Percentiles rank a stretch among this genome's conserved stretches.
Conservation (phyloP, 805 yeast genomes). For the Wickerhamiella spandovensis region DNA sequence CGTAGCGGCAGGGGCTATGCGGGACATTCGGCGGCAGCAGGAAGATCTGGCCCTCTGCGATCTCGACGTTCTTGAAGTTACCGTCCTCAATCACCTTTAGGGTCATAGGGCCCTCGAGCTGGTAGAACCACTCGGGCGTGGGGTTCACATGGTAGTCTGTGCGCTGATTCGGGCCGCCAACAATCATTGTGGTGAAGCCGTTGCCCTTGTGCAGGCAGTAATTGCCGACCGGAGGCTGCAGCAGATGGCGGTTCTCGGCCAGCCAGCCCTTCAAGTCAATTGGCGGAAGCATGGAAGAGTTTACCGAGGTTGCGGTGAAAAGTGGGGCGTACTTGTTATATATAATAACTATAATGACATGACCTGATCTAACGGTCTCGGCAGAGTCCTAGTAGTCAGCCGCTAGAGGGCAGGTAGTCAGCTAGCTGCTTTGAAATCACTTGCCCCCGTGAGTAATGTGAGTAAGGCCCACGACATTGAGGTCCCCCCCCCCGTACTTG, state of each 20-base stretch:
- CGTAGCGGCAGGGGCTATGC: conserved; percentile 79
- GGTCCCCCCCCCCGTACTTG: neutral
- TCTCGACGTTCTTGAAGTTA: conserved; percentile 57
- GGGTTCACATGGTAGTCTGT: conserved; percentile 89
- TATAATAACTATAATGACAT: neutral
- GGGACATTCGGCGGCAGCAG: conserved; percentile 75
- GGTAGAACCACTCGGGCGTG: conserved; percentile 89
- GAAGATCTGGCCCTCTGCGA: conserved; percentile 80
- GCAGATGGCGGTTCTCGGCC: conserved; percentile 53
- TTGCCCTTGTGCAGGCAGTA: conserved; percentile 71
- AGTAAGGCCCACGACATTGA: no score
- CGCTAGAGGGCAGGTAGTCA: no score
- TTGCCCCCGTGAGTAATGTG: no score
- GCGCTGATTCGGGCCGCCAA: conserved; percentile 90
- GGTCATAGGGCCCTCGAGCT: conserved; percentile 75
- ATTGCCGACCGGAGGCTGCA: conserved; percentile 88
- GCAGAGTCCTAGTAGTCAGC: no score
- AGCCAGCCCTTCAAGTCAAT: conserved; percentile 75
- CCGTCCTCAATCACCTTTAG: conserved; percentile 73
- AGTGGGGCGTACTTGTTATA: neutral
- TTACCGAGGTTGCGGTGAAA: neutral
- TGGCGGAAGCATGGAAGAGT: conserved; percentile 28
- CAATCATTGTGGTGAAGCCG: conserved; percentile 88
- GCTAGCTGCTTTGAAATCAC: neutral
- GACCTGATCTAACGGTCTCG: neutral